Evolutionary conservation across 768 basidiomycete genomes (phyloP).

Genomic region (Hygrophorus pudorinus): DNA sequence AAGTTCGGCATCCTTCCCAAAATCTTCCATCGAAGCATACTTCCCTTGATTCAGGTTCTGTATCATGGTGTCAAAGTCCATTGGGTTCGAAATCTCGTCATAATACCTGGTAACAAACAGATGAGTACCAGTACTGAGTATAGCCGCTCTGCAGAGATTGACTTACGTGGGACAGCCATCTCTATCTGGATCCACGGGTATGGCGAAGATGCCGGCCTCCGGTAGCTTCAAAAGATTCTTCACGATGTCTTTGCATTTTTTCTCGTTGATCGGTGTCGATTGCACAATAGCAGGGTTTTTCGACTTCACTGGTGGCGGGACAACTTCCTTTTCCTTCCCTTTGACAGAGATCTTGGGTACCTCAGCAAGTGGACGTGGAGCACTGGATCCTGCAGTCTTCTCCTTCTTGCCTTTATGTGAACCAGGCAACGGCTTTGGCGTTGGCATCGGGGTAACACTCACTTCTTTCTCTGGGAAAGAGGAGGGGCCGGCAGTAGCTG

Average conservation of each 20-base stretch:
- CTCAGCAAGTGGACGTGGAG: constrained; percentile 16
- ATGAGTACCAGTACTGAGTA: neutral
- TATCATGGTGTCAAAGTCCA: constrained; percentile 85
- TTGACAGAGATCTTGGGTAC: constrained; percentile 42
- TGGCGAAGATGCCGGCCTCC: constrained; percentile 63
- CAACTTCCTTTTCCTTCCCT: constrained; percentile 65
- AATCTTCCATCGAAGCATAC: constrained; percentile 76
- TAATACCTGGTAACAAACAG: constrained; percentile 59
- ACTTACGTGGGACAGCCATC: constrained; percentile 91
- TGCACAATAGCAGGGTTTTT: constrained; percentile 27
- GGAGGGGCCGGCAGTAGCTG: constrained; percentile 31
- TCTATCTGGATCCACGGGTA: constrained; percentile 72
- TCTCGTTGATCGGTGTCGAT: constrained; percentile 59
- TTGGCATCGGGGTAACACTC: constrained; percentile 17
- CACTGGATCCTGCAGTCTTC: constrained; percentile 20
- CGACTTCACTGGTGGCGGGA: constrained; percentile 25
- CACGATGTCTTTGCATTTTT: constrained; percentile 72
- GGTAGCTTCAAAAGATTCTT: constrained; percentile 48
- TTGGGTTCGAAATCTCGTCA: constrained; percentile 84
- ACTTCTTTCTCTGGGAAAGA: constrained; percentile 14
- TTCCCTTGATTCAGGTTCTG: constrained; percentile 53
- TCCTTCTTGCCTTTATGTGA: constrained; percentile 30
- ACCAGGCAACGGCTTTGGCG: constrained; percentile 14
- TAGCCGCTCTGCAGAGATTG: neutral
- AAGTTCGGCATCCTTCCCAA: constrained; percentile 71